Conservation (phyloP, 352 stramenopile genomes). For the Phytopythium oedochilum region DNA sequence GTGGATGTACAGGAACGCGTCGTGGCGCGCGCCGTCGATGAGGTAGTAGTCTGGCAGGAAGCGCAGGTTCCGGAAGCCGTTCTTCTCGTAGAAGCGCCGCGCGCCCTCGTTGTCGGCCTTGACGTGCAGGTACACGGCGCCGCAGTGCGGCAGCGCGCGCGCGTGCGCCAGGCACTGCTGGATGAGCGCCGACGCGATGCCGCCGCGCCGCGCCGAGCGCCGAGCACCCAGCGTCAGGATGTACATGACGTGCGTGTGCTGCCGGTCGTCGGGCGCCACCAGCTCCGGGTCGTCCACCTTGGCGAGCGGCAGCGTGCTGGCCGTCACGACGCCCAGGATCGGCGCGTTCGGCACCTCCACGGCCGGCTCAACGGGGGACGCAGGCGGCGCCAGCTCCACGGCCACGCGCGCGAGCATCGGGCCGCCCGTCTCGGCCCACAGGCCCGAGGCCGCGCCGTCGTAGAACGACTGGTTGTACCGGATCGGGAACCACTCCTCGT, state of each 20-base stretch:
- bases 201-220: conserved; percentile 77
- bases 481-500: conserved; percentile 97
- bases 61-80: conserved; percentile 91
- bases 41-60: conserved; percentile 91
- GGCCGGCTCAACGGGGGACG: conserved; percentile 4
- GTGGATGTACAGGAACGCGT: conserved; percentile 82
- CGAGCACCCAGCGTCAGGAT: conserved; percentile 94
- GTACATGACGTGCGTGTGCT: conserved; percentile 92
- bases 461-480: conserved; percentile 96
- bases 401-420: conserved; percentile 89
- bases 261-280: conserved; percentile 46
- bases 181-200: conserved; percentile 90
- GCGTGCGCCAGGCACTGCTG: conserved; percentile 87
- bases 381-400: conserved; percentile 33
- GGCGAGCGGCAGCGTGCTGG: conserved; percentile 78
- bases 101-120: conserved; percentile 94
- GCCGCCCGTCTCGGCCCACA: conserved; percentile 86
- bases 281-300: conserved; percentile 60
- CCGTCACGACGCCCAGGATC: conserved; percentile 90
- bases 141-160: conserved; percentile 65
- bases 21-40: conserved; percentile 76
- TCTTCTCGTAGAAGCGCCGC: conserved; percentile 95
- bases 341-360: conserved; percentile 8
- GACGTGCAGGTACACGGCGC: conserved; percentile 95
- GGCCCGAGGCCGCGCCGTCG: conserved; percentile 78